These are phyloP conservation scores for Pestalotiopsis sp. DNA, from an alignment of 2,329 filamentous ascomycete species.

Conservation along the genomic window DNA sequence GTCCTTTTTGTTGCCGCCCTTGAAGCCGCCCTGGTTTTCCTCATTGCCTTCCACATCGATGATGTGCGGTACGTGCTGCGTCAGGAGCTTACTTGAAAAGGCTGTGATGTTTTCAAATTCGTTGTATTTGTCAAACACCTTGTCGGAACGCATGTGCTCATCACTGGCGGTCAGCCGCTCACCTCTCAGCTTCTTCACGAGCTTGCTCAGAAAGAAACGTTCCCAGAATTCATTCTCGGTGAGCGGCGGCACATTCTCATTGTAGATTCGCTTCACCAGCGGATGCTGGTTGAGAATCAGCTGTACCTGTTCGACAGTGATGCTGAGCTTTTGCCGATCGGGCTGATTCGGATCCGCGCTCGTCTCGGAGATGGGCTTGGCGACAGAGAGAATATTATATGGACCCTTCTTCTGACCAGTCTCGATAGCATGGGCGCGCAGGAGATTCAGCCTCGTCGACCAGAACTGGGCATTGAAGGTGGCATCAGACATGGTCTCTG, in stretches of 20 bases:
- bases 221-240: constrained; percentile 87
- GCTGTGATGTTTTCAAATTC: constrained; percentile 65
- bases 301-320: constrained; percentile 89
- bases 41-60: constrained; percentile 95
- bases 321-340: constrained; percentile 75
- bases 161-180: constrained; percentile 83
- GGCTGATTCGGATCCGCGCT: constrained; percentile 30
- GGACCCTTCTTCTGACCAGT: constrained; percentile 82
- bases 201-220: constrained; percentile 85
- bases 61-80: constrained; percentile 78
- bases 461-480: constrained; percentile 94
- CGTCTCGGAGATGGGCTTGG: constrained; percentile 75
- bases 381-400: constrained; percentile 90
- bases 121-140: constrained; percentile 84
- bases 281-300: constrained; percentile 94
- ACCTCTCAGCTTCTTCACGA: constrained; percentile 90
- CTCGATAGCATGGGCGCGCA: constrained; percentile 90
- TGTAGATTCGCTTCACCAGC: constrained; percentile 85
- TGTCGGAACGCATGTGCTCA: constrained; percentile 57
- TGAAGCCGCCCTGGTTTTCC: constrained; percentile 85
- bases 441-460: constrained; percentile 82
- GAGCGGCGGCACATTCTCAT: constrained; percentile 86
- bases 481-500: constrained; percentile 75
- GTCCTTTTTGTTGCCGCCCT: constrained; percentile 82
- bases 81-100: constrained; percentile 54